Evolutionary conservation across 2,329 filamentous ascomycete genomes (phyloP).

Genomic region (Rhinocladiella mackenziei): DNA sequence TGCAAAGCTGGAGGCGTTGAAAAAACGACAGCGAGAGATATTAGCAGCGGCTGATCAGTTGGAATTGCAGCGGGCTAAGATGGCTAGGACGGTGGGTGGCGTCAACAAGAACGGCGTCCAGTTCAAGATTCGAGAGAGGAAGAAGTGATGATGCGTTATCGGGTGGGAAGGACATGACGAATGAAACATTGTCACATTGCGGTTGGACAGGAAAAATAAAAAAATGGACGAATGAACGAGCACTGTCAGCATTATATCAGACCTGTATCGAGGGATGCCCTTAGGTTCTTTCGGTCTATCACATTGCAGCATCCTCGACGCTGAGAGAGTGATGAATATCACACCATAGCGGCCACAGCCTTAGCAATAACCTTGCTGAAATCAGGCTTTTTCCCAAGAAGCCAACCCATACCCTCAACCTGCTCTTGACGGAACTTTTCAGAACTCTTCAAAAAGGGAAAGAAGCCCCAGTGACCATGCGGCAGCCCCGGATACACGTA

Average conservation of each 20-base stretch:
- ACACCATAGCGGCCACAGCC: neutral
- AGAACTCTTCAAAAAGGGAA: conserved; percentile 27
- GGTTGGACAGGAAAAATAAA: neutral
- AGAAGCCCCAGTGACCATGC: conserved; percentile 33
- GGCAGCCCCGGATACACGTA: conserved; percentile 35
- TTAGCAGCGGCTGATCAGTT: conserved; percentile 53
- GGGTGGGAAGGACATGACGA: neutral
- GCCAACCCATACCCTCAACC: conserved; percentile 23
- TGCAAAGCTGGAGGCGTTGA: conserved; percentile 50
- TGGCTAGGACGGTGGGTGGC: conserved; percentile 58
- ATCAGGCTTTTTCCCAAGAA: conserved; percentile 18
- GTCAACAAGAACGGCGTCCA: conserved; percentile 61
- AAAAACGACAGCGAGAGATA: conserved; percentile 53
- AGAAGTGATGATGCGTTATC: conserved; percentile 40
- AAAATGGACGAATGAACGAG: neutral
- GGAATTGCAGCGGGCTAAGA: conserved; percentile 57
- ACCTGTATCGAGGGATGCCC: neutral
- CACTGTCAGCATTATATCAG: neutral
- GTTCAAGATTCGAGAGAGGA: conserved; percentile 61
- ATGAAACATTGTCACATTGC: too few species aligned
- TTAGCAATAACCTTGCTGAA: neutral
- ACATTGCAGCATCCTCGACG: neutral
- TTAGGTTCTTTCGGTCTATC: too few species aligned
- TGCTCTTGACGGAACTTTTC: conserved; percentile 28
- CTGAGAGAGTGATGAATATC: neutral